Evolutionary conservation across 2,329 filamentous ascomycete genomes (phyloP).

Genomic region (Paraphaeosphaeria sporulosa): DNA sequence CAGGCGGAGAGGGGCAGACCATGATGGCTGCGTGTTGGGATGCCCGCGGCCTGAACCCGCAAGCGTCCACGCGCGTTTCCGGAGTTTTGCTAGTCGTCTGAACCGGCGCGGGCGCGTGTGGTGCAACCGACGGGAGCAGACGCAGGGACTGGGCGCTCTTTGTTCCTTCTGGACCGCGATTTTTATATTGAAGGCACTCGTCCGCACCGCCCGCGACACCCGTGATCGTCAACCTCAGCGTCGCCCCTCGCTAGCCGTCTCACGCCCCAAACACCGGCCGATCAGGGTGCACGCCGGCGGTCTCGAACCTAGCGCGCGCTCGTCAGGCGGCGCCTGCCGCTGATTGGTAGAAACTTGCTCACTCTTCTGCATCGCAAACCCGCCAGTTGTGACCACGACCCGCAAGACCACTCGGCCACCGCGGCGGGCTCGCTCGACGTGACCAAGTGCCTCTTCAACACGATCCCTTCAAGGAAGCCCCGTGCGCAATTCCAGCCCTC

Average conservation of each 20-base stretch:
- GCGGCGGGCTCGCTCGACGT: neutral
- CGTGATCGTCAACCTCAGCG: neutral
- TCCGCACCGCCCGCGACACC: neutral
- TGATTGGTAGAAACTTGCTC: constrained; percentile 31
- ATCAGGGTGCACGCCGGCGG: constrained; percentile 16
- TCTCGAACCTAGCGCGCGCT: constrained; percentile 19
- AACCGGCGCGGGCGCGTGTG: no score
- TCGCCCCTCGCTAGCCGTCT: constrained; percentile 1
- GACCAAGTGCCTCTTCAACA: neutral
- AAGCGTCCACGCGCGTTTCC: constrained; percentile 13
- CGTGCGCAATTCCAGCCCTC: neutral
- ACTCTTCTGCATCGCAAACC: constrained; percentile 17
- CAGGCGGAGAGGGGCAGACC: neutral
- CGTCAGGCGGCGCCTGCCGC: neutral
- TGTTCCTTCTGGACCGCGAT: constrained; percentile 8
- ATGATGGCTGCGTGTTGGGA: neutral
- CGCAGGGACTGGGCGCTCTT: constrained; percentile 17
- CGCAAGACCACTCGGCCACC: constrained; percentile 6
- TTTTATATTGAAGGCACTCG: constrained; percentile 2
- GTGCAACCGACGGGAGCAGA: constrained; percentile 8
- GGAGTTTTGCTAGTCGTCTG: neutral
- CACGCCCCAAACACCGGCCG: constrained; percentile 9
- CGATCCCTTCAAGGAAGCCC: neutral
- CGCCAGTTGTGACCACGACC: constrained; percentile 14
- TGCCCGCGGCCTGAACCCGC: neutral